Percentiles rank a stretch among this genome's conserved stretches.
Evolutionary conservation across 768 basidiomycete species (phyloP).

Genomic region (Rhodosporidiobolus odoratus): DNA sequence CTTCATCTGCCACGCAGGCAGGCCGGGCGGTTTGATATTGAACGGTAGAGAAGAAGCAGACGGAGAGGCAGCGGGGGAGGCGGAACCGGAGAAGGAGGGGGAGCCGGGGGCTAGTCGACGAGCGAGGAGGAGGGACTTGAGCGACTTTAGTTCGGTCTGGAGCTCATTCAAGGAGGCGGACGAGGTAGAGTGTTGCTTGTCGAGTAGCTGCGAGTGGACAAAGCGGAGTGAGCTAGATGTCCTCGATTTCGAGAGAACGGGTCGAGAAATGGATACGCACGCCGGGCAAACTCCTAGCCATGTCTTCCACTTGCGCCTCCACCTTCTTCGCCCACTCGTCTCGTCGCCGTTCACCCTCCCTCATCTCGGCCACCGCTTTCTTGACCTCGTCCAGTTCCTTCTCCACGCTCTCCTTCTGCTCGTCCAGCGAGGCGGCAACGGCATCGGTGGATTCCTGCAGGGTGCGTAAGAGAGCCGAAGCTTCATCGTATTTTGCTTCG

Average conservation of each 20-base stretch:
- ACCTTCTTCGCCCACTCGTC: constrained; percentile 75
- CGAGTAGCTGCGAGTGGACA: constrained; percentile 66
- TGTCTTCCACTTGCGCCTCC: constrained; percentile 83
- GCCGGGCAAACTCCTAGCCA: constrained; percentile 84
- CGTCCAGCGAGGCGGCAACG: constrained; percentile 66
- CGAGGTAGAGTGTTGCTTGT: constrained; percentile 82
- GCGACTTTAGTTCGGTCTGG: constrained; percentile 87
- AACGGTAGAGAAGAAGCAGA: constrained; percentile 50
- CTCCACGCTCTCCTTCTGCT: constrained; percentile 68
- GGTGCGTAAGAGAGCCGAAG: constrained; percentile 70
- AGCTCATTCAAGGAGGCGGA: constrained; percentile 75
- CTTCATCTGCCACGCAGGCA: constrained; percentile 87
- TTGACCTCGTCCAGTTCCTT: constrained; percentile 68
- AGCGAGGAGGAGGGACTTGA: constrained; percentile 68
- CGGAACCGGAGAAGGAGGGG: background rate
- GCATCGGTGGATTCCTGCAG: constrained; percentile 72
- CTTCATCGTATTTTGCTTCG: constrained; percentile 81
- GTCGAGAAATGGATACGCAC: constrained; percentile 51
- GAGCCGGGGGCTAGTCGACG: constrained; percentile 20
- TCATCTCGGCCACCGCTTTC: constrained; percentile 65
- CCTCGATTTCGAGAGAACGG: constrained; percentile 7
- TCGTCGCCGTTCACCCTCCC: constrained; percentile 68
- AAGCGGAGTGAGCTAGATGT: constrained; percentile 2
- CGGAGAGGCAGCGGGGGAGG: background rate
- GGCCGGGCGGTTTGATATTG: constrained; percentile 46